Evolutionary conservation across 495 filamentous ascomycete genomes (phyloP).

Genomic region (Penicillium fimorum): DNA sequence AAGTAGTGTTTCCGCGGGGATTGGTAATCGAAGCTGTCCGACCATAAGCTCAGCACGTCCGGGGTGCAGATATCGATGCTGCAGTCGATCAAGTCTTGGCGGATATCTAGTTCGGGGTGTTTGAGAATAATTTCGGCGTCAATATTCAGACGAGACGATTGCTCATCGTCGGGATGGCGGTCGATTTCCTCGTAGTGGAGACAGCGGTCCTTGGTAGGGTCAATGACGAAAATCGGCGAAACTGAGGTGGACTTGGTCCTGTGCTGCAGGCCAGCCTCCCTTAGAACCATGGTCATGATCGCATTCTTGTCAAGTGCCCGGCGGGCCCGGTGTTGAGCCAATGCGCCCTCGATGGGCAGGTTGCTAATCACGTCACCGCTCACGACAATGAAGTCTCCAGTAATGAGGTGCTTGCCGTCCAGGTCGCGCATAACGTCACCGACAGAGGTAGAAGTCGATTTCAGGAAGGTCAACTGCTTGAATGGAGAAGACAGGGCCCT

Average conservation of each 20-base stretch:
- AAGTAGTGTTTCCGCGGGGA: constrained; percentile 84
- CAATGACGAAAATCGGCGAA: constrained; percentile 81
- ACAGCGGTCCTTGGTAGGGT: constrained; percentile 75
- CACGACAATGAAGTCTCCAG: constrained; percentile 86
- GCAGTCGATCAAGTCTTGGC: constrained; percentile 88
- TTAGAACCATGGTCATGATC: constrained; percentile 96
- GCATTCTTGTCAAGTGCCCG: constrained; percentile 85
- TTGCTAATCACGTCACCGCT: constrained; percentile 96
- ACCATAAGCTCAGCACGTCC: constrained; percentile 91
- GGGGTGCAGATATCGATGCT: constrained; percentile 97
- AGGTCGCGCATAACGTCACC: constrained; percentile 95
- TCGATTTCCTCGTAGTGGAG: constrained; percentile 86
- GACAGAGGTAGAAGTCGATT: constrained; percentile 80
- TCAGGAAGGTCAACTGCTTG: constrained; percentile 76
- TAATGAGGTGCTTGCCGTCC: constrained; percentile 81
- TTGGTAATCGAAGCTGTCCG: constrained; percentile 96
- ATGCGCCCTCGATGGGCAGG: constrained; percentile 72
- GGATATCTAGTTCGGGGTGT: constrained; percentile 70
- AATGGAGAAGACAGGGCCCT: constrained; percentile 74
- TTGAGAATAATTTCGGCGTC: constrained; percentile 68
- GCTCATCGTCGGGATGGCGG: constrained; percentile 38
- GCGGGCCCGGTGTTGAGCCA: constrained; percentile 76
- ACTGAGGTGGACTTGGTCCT: constrained; percentile 70
- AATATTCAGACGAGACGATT: constrained; percentile 59
- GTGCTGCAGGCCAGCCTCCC: constrained; percentile 72